Conservation (phyloP, 441 rosid species). For the Bruguiera hainesii region DNA sequence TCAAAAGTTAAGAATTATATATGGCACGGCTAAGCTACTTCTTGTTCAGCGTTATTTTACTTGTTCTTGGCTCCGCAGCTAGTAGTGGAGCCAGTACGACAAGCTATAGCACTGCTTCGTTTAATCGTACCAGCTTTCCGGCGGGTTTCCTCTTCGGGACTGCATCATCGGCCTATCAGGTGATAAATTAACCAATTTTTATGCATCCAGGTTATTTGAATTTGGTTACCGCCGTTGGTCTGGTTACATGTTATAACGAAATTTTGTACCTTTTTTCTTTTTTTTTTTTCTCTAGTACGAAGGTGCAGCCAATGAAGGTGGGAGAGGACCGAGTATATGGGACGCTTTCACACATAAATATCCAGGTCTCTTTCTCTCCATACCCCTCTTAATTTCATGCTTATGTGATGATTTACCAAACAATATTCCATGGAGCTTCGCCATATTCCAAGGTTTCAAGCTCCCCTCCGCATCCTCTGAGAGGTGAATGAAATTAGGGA, state of each 20-base stretch:
- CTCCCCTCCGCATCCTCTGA: too few species aligned
- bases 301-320: conserved; percentile 57
- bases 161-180: conserved; percentile 91
- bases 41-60: not conserved
- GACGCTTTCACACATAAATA: conserved; percentile 41
- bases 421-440: too few species aligned
- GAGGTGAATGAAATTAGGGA: too few species aligned
- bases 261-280: not conserved
- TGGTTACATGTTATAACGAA: too few species aligned
- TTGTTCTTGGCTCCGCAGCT: not conserved
- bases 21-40: conserved; percentile 11
- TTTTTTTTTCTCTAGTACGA: conserved; percentile 36
- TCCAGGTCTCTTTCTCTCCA: conserved; percentile 39
- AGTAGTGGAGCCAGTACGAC: not conserved
- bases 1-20: not conserved
- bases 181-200: conserved; percentile 8
- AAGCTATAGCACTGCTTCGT: not conserved
- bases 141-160: conserved; percentile 83
- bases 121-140: conserved; percentile 56
- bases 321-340: conserved; percentile 62
- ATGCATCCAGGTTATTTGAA: too few species aligned
- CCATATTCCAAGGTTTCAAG: too few species aligned
- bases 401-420: not conserved
- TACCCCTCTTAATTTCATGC: not conserved
- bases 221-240: too few species aligned